Conservation (phyloP, 768 basidiomycete species). For the Suillus brevipes region DNA sequence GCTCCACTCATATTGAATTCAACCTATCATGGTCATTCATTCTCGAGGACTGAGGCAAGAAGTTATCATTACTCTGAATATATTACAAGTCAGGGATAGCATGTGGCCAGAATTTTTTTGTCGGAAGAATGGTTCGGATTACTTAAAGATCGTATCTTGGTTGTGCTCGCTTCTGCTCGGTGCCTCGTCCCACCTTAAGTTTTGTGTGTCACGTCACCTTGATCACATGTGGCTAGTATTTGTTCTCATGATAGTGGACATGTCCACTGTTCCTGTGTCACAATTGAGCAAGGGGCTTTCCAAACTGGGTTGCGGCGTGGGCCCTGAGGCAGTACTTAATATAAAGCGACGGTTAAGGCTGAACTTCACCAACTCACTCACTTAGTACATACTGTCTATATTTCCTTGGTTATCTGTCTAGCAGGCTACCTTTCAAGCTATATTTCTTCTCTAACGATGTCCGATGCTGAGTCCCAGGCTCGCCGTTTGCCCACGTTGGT, state of each 20-base stretch:
- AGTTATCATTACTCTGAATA: neutral
- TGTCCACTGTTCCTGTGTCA: neutral
- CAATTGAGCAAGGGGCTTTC: neutral
- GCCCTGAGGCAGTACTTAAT: neutral
- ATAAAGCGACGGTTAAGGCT: neutral
- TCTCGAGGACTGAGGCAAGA: neutral
- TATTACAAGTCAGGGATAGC: too few species aligned
- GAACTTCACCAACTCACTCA: neutral
- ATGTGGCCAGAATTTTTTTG: neutral
- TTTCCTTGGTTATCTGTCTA: neutral
- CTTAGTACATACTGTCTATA: neutral
- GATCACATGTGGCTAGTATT: neutral
- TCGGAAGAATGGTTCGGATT: neutral
- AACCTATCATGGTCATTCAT: neutral
- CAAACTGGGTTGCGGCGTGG: neutral
- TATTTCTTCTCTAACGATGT: slow-evolving; percentile 29
- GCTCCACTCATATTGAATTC: too few species aligned
- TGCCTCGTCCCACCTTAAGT: neutral
- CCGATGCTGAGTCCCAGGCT: slow-evolving; percentile 33
- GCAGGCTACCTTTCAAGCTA: slow-evolving; percentile 10
- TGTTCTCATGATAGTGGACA: neutral
- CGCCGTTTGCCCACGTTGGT: slow-evolving; percentile 64
- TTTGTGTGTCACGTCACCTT: neutral
- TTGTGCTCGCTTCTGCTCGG: neutral
- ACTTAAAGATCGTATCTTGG: neutral